Conservation (phyloP, 1,284 basidiomycete genomes). For the Leccinum pallidistipes region DNA sequence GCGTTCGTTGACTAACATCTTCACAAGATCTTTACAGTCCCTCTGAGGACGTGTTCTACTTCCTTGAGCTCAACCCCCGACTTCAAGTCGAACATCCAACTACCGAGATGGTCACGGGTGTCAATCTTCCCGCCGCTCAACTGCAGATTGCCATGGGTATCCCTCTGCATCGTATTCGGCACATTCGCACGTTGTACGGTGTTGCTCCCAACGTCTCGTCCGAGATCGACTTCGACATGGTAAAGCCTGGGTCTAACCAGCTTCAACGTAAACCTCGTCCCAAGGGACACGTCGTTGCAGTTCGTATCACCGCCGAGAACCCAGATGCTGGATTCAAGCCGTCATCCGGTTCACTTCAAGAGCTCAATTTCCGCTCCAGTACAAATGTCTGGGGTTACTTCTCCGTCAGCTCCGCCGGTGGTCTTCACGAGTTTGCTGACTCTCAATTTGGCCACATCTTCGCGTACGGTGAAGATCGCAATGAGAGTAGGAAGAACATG, state of each 20-base stretch:
- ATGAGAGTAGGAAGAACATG: constrained; percentile 98
- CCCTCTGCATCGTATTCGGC: constrained; percentile 92
- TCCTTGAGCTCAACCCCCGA: constrained; percentile 99
- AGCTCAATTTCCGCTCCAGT: constrained; percentile 99
- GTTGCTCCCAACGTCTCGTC: constrained; percentile 85
- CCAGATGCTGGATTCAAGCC: constrained; percentile 99
- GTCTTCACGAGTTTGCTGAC: constrained; percentile 98
- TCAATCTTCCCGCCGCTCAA: constrained; percentile 97
- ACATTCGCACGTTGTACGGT: constrained; percentile 96
- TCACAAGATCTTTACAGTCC: constrained; percentile 91
- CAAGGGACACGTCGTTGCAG: constrained; percentile 98
- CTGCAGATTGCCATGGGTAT: constrained; percentile 99
- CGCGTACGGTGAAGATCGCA: constrained; percentile 94
- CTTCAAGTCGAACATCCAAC: constrained; percentile 99
- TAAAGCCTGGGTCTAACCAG: constrained; percentile 82
- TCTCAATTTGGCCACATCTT: constrained; percentile 99
- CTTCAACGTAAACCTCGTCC: constrained; percentile 95
- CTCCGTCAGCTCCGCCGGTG: constrained; percentile 94
- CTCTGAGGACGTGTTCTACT: constrained; percentile 92
- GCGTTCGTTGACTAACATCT: constrained; percentile 10
- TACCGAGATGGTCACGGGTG: constrained; percentile 99
- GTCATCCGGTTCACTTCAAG: constrained; percentile 94
- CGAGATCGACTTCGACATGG: constrained; percentile 97
- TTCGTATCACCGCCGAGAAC: constrained; percentile 99
- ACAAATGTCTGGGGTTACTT: constrained; percentile 99